Conservation (phyloP, 129 eudicot species). For the Mikania micrantha region DNA sequence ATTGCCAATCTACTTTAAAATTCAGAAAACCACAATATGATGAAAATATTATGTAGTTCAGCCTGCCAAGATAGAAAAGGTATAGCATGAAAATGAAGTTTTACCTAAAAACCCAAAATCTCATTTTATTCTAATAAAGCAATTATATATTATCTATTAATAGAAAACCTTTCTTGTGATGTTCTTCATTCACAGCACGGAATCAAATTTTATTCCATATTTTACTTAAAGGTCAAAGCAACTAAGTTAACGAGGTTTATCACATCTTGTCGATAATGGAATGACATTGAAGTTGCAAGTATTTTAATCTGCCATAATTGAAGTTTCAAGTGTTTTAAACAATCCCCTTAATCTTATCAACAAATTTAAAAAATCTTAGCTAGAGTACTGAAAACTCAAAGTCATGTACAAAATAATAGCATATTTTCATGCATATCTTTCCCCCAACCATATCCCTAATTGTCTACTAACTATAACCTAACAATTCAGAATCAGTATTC, state of each 20-base stretch:
- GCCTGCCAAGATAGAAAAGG: slow-evolving; percentile 13
- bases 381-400: background rate
- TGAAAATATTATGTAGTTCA: slow-evolving; percentile 6
- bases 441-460: background rate
- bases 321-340: too few species aligned
- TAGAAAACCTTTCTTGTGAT: background rate
- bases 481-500: background rate
- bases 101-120: background rate
- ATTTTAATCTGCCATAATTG: background rate
- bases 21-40: slow-evolving; percentile 1
- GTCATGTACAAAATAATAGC: background rate
- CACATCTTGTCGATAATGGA: too few species aligned
- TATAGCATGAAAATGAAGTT: background rate
- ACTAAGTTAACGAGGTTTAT: background rate
- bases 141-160: background rate
- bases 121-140: background rate
- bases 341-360: slow-evolving; percentile 3
- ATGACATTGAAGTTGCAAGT: background rate
- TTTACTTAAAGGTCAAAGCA: background rate
- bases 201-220: background rate
- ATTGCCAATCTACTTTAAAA: slow-evolving; percentile 2
- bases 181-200: background rate
- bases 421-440: background rate
- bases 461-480: slow-evolving; percentile 8
- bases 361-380: too few species aligned